Evolutionary conservation across 345 rosid genomes (phyloP), one percentile per base, ranked within the genome.

Genomic region (Eucalyptus marginata): DNA sequence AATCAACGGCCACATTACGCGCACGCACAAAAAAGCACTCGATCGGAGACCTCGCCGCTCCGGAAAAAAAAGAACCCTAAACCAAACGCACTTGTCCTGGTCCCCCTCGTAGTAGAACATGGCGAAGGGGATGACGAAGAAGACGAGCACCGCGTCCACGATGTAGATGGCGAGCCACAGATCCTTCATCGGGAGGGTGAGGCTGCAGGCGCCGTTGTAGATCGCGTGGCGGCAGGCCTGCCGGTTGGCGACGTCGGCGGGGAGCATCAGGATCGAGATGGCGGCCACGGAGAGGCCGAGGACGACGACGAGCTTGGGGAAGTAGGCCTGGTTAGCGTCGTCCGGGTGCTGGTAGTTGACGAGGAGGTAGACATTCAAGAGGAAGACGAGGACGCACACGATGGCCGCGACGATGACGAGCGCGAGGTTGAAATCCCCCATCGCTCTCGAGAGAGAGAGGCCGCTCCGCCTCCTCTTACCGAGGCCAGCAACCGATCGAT

Each of bases 341-440:
- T 98, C 99, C 1, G 99, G 99, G 86, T 98, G 99, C 95, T 98
- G 99, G 91, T 96, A 98, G 89, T 98, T 98, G 91, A 98, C 97
- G 89, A 98, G 99, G 22, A 98, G 99, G 90, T 98, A 98, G 80
- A 98, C 94, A 92, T 97, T 98, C 93, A 96, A 96, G 86, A 98
- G 88, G 90, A 97, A 93, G 50, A 98, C 99, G 89, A 98, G 88
- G 89, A 97, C 92, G 93, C 99, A 97, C 43, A 98, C 95, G 36
- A 98, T 96, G 86, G 96, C 92, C 86, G 99, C 99, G 81, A 98
- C 99, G 91, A 98, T 96, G 91, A 98, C 96, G 92, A 98, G 95
- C 92, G 99, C 99, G 95, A 98, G 99, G 91, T 98, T 98, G 90
- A 98, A 98, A 95, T 98, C 99, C 94, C 99, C 97, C 99, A 98